A percentile compares a stretch with the other conserved stretches of the same genome.
phyloP scores from a whole-genome alignment of 1,284 basidiomycete species.

The Austropuccinia psidii region DNA sequence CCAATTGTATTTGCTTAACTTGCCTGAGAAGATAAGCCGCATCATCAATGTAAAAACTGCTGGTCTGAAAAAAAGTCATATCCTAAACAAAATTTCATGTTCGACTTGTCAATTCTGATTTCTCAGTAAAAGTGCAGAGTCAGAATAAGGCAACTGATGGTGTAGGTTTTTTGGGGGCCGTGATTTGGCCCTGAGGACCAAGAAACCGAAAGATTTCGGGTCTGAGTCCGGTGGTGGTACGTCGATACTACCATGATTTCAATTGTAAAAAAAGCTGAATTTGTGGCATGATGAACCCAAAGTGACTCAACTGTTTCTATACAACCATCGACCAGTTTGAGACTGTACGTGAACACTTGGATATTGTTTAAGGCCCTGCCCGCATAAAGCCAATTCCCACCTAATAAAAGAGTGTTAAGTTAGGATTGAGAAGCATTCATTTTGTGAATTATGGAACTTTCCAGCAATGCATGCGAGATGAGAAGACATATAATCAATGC shows the following conservation, averaged over 20 bases:
- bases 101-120: not conserved
- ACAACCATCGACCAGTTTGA: slow-evolving; percentile 4
- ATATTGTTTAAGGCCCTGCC: slow-evolving; percentile 13
- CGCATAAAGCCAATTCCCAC: slow-evolving; percentile 32
- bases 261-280: not conserved
- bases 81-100: not conserved
- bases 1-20: not conserved
- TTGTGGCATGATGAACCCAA: not conserved
- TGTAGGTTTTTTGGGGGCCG: not conserved
- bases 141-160: not conserved
- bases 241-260: not conserved
- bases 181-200: slow-evolving; percentile 6
- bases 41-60: slow-evolving; percentile 12
- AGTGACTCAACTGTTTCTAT: slow-evolving; percentile 33
- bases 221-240: slow-evolving; percentile 19
- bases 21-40: slow-evolving; percentile 14
- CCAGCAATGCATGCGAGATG: slow-evolving; percentile 35
- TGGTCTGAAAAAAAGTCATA: not conserved
- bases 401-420: no score
- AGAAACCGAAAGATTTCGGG: slow-evolving; percentile 30
- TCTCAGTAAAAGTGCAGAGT: not conserved
- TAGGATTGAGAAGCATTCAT: no score
- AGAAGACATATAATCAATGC: not conserved
- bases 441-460: no score
- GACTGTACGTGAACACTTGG: slow-evolving; percentile 4